These are phyloP conservation scores for Tricholoma bakamatsutake DNA, from an alignment of 768 basidiomycete species.

Conservation along the genomic window DNA sequence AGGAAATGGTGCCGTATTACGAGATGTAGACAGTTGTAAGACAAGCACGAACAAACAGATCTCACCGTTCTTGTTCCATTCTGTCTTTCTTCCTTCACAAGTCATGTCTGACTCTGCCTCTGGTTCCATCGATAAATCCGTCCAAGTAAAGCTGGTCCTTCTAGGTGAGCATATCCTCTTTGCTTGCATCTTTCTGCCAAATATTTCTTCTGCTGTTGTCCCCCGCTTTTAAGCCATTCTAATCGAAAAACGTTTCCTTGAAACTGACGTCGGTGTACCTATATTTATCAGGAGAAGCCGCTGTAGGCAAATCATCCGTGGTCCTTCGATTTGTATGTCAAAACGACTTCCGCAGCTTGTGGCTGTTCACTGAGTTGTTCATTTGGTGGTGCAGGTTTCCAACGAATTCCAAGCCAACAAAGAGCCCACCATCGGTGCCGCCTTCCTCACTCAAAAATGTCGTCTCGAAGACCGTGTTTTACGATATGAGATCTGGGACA, in stretches of 20 bases:
- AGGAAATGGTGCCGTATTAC: not conserved
- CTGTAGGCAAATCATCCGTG: slow-evolving; percentile 98
- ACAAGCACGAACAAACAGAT: not conserved
- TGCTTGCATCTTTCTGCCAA: slow-evolving; percentile 3
- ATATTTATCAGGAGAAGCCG: slow-evolving; percentile 77
- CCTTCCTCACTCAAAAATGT: slow-evolving; percentile 93
- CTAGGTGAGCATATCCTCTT: slow-evolving; percentile 54
- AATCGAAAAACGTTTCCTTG: not conserved
- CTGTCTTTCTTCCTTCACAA: slow-evolving; percentile 7
- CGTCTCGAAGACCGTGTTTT: slow-evolving; percentile 90
- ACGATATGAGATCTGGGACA: slow-evolving; percentile 97
- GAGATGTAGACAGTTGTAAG: no score
- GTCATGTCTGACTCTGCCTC: slow-evolving; percentile 72
- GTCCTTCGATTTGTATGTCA: slow-evolving; percentile 88
- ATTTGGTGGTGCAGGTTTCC: slow-evolving; percentile 54
- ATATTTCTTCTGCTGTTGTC: slow-evolving; percentile 5
- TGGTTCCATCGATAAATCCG: slow-evolving; percentile 78
- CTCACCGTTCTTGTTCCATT: slow-evolving; percentile 4
- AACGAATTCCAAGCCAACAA: slow-evolving; percentile 99
- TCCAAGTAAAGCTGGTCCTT: slow-evolving; percentile 96
- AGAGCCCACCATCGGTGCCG: slow-evolving; percentile 97
- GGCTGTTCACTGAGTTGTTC: slow-evolving; percentile 11
- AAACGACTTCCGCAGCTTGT: not conserved
- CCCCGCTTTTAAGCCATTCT: not conserved
- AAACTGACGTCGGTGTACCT: slow-evolving; percentile 1